phyloP scores from a whole-genome alignment of 208 protist species.

The Crithidia brevicula region DNA sequence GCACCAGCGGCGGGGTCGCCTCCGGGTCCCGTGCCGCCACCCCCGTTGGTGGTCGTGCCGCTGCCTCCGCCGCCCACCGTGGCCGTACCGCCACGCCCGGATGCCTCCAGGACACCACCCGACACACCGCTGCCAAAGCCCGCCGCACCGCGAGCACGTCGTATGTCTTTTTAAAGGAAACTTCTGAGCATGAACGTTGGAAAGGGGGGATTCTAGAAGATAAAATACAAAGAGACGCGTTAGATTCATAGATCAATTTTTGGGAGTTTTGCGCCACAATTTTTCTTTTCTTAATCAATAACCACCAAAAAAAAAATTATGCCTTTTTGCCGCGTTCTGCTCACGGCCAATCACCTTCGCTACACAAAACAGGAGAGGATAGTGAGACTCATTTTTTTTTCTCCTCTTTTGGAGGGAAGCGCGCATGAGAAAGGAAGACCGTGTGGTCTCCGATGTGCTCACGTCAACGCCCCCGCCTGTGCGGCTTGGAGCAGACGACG shows the following conservation, averaged over 20 bases:
- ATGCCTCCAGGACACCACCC: not conserved
- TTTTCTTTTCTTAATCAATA: not conserved
- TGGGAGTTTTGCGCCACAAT: not conserved
- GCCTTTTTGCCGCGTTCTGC: too few species aligned
- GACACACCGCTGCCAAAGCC: constrained; percentile 13
- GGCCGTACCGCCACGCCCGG: not conserved
- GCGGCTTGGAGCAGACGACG: too few species aligned
- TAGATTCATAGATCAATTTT: constrained; percentile 2
- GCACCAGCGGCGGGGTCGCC: not conserved
- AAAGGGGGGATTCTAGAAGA: too few species aligned
- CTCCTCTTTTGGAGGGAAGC: not conserved
- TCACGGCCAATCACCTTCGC: too few species aligned
- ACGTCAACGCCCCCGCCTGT: too few species aligned
- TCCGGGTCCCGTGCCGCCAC: not conserved
- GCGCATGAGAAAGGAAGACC: too few species aligned
- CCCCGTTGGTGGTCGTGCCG: not conserved
- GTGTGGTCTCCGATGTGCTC: too few species aligned
- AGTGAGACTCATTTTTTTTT: not conserved
- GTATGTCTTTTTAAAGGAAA: constrained; percentile 36
- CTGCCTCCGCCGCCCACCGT: constrained; percentile 17
- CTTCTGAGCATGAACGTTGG: not conserved
- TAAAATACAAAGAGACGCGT: not conserved
- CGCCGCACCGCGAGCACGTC: constrained; percentile 2
- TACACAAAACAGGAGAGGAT: not conserved
- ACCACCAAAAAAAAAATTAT: not conserved